phyloP scores from a whole-genome alignment of 305 asterid genomes.

The Solanum chacoense region DNA sequence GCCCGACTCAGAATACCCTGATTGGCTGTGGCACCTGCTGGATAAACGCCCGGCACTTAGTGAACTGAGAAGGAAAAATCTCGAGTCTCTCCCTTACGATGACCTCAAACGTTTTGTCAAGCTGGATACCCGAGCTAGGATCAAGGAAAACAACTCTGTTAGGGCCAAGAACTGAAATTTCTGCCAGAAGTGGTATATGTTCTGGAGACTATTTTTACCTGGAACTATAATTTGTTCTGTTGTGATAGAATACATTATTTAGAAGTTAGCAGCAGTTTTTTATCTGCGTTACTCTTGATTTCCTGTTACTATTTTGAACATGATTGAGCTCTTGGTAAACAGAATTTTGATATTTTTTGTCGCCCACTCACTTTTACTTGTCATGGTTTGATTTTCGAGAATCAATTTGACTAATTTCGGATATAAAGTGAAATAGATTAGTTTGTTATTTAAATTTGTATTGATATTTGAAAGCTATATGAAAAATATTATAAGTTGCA shows the following conservation, averaged over 20 bases:
- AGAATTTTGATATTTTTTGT: background rate
- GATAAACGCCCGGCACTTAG: constrained; percentile 64
- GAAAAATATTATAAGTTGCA: background rate
- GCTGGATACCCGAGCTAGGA: constrained; percentile 84
- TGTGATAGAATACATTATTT: background rate
- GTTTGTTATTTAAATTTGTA: too few species aligned
- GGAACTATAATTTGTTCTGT: background rate
- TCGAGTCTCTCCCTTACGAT: constrained; percentile 48
- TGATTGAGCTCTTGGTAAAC: background rate
- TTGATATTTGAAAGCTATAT: background rate
- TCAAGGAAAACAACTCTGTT: constrained; percentile 70
- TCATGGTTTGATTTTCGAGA: background rate
- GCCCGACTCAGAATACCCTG: constrained; percentile 76
- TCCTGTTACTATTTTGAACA: background rate
- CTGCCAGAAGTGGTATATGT: background rate
- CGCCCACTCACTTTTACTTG: background rate
- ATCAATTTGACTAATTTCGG: background rate
- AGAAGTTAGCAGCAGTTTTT: background rate
- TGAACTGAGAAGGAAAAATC: constrained; percentile 57
- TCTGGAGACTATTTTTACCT: background rate
- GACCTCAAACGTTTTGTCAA: constrained; percentile 78
- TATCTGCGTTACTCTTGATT: background rate
- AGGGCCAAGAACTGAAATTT: constrained; percentile 52
- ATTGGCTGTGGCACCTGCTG: constrained; percentile 73
- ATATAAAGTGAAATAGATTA: background rate